Percentiles rank a stretch among this genome's conserved stretches.
These are phyloP conservation scores for Ascochyta koolunga DNA, from an alignment of 2,329 filamentous ascomycete species.

Conservation along the genomic window DNA sequence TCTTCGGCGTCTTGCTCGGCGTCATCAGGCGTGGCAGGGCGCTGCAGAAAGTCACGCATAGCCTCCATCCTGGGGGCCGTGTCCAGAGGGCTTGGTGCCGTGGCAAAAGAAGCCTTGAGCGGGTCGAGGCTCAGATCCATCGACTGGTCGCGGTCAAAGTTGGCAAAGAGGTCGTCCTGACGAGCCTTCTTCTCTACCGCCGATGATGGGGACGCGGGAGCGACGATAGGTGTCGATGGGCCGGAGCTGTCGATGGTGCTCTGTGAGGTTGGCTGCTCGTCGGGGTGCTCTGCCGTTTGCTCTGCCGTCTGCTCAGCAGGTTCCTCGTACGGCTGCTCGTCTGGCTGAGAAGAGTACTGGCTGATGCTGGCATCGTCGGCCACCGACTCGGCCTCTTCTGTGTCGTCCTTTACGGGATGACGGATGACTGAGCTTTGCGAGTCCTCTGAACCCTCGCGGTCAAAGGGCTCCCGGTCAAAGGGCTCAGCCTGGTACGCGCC, in stretches of 20 bases:
- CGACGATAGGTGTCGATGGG: conserved; percentile 54
- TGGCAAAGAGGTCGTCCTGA: conserved; percentile 54
- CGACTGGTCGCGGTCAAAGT: conserved; percentile 56
- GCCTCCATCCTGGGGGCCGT: conserved; percentile 46
- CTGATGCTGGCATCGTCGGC: conserved; percentile 62
- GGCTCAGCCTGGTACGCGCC: no score
- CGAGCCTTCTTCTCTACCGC: conserved; percentile 38
- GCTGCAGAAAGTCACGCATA: conserved; percentile 46
- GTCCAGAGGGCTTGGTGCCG: conserved; percentile 37
- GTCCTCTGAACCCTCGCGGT: conserved; percentile 54
- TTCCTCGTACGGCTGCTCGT: conserved; percentile 29
- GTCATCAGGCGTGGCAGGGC: conserved; percentile 60
- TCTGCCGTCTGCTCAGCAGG: not conserved
- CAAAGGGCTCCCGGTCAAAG: conserved; percentile 42
- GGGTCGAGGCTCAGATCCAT: conserved; percentile 62
- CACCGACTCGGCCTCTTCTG: conserved; percentile 31
- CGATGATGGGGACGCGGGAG: conserved; percentile 30
- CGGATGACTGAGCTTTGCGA: conserved; percentile 61
- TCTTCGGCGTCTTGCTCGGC: conserved; percentile 53
- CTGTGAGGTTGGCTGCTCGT: conserved; percentile 43
- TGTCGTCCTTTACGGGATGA: conserved; percentile 51
- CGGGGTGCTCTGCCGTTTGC: conserved; percentile 5
- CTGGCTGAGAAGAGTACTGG: conserved; percentile 56
- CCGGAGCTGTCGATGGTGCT: conserved; percentile 50
- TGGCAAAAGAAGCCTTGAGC: conserved; percentile 55